phyloP scores from a whole-genome alignment of 495 filamentous ascomycete genomes.

The Aspergillus sclerotiicarbonarius region DNA sequence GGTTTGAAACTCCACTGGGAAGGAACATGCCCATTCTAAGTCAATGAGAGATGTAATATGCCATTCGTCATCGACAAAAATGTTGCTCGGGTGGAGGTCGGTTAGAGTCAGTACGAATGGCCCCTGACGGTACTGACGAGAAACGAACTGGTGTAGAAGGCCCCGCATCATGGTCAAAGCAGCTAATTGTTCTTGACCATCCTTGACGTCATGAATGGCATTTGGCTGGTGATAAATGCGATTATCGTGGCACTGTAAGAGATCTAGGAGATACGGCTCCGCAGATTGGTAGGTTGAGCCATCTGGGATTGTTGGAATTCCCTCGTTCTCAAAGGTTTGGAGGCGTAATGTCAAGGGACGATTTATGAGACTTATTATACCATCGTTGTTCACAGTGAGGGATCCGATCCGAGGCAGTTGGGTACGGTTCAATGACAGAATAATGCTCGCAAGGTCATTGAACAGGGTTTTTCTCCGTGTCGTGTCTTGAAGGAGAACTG shows the following conservation, averaged over 20 bases:
- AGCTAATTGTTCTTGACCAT: neutral
- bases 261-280: conserved; percentile 18
- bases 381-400: conserved; percentile 27
- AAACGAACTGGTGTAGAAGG: conserved; percentile 15
- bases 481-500: conserved; percentile 18
- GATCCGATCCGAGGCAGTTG: conserved; percentile 36
- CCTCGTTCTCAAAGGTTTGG: conserved; percentile 33
- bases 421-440: conserved; percentile 29
- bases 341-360: conserved; percentile 27
- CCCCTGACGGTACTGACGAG: conserved; percentile 18
- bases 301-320: conserved; percentile 25
- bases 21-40: conserved; percentile 28
- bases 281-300: conserved; percentile 24
- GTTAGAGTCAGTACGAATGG: conserved; percentile 26
- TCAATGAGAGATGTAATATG: conserved; percentile 23
- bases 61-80: conserved; percentile 34
- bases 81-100: conserved; percentile 31
- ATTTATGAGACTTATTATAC: conserved; percentile 30
- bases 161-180: neutral
- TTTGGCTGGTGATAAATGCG: conserved; percentile 5
- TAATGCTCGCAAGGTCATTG: conserved; percentile 25
- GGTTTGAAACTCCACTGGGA: conserved; percentile 19
- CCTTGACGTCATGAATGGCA: neutral
- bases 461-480: conserved; percentile 26
- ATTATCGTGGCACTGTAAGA: neutral